phyloP scores from a whole-genome alignment of 169 alveolate species.

The Besnoitia besnoiti region DNA sequence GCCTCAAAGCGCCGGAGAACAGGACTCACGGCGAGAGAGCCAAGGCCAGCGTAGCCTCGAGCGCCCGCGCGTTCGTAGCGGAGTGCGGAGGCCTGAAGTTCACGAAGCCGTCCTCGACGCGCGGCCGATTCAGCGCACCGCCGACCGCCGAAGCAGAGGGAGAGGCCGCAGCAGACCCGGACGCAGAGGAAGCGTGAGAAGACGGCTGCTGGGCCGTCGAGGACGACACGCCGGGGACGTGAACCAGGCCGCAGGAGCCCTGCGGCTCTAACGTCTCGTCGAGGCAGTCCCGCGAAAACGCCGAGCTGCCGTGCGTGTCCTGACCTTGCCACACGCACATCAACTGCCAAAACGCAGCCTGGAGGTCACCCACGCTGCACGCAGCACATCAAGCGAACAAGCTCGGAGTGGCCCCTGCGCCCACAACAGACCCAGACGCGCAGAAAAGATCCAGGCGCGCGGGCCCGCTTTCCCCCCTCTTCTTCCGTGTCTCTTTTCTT shows the following conservation, averaged over 20 bases:
- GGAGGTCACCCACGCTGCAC: conserved; percentile 28
- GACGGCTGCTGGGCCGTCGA: background rate
- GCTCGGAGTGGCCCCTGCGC: too few species aligned
- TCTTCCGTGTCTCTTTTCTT: background rate
- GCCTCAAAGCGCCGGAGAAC: too few species aligned
- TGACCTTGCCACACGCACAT: background rate
- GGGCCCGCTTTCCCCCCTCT: background rate
- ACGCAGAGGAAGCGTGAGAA: background rate
- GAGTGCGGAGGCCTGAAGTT: background rate
- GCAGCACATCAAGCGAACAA: background rate
- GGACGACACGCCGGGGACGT: background rate
- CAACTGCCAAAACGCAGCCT: conserved; percentile 24
- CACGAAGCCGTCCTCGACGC: background rate
- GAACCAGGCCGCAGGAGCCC: conserved; percentile 13
- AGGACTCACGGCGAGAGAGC: background rate
- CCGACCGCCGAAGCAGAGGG: too few species aligned
- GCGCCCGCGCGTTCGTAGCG: background rate
- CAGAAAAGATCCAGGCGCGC: too few species aligned
- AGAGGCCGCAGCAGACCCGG: background rate
- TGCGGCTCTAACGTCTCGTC: background rate
- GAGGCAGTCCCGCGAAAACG: background rate
- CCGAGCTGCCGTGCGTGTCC: background rate
- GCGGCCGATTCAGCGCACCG: too few species aligned
- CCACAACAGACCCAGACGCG: too few species aligned
- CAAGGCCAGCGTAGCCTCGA: background rate